Base-by-base conservation (phyloP, 192 early-diverging fungal genomes). In the Podila minutissima region DNA sequence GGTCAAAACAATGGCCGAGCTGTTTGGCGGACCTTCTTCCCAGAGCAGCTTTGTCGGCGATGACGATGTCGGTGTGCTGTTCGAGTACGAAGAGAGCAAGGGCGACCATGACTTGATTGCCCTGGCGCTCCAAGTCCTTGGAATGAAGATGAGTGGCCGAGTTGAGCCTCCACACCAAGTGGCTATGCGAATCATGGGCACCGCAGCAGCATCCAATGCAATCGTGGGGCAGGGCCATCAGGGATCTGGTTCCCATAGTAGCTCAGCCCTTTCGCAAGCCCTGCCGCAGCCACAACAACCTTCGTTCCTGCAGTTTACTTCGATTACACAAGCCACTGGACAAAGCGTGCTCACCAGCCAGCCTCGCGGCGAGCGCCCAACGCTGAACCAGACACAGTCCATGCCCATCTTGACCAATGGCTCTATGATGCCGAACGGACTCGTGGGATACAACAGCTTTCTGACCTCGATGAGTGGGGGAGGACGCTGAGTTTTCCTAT, bases 111-210 rank as follows among this genome's bases (percentile, higher is more conserved):
- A 91, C 57, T 78, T 96, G 75, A 88, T 94, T 63, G 94, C 93
- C 62, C 82, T 96, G 58, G 90, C 93, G 15, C 75, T 96, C 64
- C 92, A 94, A 57, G 90, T 94, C 1, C 77, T 94, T 3, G 94
- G 94, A 9, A 78, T 95, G 74, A 76, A 88, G 70, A 88, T 92
- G 83, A 87, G 83, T 37, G 92, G 88, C 15, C 87, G 86, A 64
- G 74, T 92, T 22, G 91, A 91, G 59, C 84, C 87, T 60, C 89
- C 91, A 17, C 78, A 88, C 28, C 74, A 89, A 65, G 83, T 90
- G 22, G 91, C 91, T 13, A 84, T 89, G 87, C 74, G 77, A n/a
- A 89, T 88, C 66, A 88, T 89, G 74, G 72, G 76, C 31, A 70
- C 66, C 15, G 75, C 70, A 0, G 71, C 77, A 20, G 66, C 71